Conservation (phyloP, 164 flowering plant genomes). For the Chimonanthus praecox region DNA sequence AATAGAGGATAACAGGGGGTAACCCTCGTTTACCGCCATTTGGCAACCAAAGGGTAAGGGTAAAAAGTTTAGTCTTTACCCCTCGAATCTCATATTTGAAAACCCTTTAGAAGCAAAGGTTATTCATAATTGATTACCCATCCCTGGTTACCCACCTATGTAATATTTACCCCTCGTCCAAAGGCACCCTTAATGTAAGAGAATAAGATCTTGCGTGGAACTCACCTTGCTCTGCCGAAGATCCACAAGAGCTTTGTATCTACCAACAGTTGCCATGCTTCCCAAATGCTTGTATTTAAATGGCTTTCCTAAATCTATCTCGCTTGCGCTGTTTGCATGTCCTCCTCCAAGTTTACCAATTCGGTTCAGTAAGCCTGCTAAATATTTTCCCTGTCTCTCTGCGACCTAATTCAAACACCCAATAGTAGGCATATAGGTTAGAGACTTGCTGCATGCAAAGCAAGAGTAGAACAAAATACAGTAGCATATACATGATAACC, state of each 20-base stretch:
- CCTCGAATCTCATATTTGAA: too few species aligned
- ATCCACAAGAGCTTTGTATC: constrained; percentile 96
- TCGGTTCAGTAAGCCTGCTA: constrained; percentile 53
- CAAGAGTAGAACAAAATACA: not conserved
- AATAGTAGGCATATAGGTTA: not conserved
- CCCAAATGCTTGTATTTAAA: constrained; percentile 94
- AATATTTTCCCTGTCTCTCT: constrained; percentile 88
- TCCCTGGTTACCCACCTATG: too few species aligned
- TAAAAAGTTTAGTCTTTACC: too few species aligned
- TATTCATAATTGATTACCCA: too few species aligned
- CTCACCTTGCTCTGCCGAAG: constrained; percentile 86
- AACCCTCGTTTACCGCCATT: too few species aligned
- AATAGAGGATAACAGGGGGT: not conserved
- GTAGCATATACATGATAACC: too few species aligned
- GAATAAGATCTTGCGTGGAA: not conserved
- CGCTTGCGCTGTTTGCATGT: constrained; percentile 49
- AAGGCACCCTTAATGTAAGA: too few species aligned
- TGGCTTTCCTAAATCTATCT: constrained; percentile 50
- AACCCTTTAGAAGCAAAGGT: too few species aligned
- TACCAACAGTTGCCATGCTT: constrained; percentile 93
- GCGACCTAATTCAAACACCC: constrained; percentile 56
- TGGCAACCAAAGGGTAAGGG: too few species aligned
- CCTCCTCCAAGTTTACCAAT: constrained; percentile 80
- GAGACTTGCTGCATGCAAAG: not conserved
- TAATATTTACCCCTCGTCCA: too few species aligned